Conservation (phyloP, 2,329 filamentous ascomycete genomes). For the Aureobasidium leucospermi region DNA sequence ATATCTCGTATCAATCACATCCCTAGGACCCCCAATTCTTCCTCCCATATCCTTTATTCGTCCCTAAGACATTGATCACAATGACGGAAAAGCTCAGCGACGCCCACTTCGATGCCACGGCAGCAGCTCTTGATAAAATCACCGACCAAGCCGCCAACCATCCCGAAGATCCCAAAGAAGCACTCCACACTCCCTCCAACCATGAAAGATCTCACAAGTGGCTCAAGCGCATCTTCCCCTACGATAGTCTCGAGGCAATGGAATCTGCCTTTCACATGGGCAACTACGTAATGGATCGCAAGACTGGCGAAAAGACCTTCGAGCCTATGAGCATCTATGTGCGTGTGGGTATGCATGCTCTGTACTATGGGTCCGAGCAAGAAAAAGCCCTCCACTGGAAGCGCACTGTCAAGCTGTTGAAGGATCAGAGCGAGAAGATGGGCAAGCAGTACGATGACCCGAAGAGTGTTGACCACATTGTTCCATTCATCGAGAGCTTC, state of each 20-base stretch:
- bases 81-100: constrained; percentile 14
- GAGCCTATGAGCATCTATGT: constrained; percentile 39
- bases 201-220: constrained; percentile 18
- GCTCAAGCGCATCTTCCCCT: constrained; percentile 16
- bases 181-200: constrained; percentile 20
- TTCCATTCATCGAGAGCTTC: constrained; percentile 36
- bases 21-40: not conserved
- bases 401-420: constrained; percentile 27
- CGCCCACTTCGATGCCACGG: constrained; percentile 22
- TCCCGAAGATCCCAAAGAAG: constrained; percentile 21
- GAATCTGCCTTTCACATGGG: constrained; percentile 34
- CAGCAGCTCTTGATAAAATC: constrained; percentile 19
- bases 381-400: constrained; percentile 32
- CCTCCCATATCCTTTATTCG: not conserved
- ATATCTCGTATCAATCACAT: not conserved
- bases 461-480: constrained; percentile 30
- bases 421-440: constrained; percentile 34
- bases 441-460: constrained; percentile 34
- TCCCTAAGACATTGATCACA: not conserved
- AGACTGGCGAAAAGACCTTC: constrained; percentile 33
- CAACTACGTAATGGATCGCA: constrained; percentile 37
- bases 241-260: constrained; percentile 25
- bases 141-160: constrained; percentile 20
- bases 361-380: constrained; percentile 37
- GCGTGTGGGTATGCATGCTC: constrained; percentile 36